These are phyloP conservation scores for Daldinia vernicosa DNA, from an alignment of 495 filamentous ascomycete genomes.

Conservation along the genomic window DNA sequence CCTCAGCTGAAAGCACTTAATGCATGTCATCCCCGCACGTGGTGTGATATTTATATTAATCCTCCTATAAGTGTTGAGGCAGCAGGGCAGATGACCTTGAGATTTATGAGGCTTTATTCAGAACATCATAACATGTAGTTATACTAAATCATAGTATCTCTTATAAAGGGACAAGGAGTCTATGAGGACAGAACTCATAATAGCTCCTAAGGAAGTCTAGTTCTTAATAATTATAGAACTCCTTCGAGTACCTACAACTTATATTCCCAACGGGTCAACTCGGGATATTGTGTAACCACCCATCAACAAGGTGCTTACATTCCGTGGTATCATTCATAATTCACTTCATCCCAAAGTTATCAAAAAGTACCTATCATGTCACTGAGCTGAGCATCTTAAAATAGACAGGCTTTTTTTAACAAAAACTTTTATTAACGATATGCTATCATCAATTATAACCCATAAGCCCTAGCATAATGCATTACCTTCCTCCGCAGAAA, in stretches of 20 bases:
- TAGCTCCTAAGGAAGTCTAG: not conserved
- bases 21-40: not conserved
- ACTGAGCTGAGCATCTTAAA: not conserved
- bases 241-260: not conserved
- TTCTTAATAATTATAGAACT: not conserved
- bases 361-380: not conserved
- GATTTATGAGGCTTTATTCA: no score
- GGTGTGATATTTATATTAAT: not conserved
- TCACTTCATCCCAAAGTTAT: no score
- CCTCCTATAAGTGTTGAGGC: no score
- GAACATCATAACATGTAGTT: not conserved
- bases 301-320: no score
- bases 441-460: not conserved
- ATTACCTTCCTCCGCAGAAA: not conserved
- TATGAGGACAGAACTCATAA: not conserved
- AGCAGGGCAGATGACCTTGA: no score
- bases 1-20: not conserved
- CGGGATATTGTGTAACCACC: no score
- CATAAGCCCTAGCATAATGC: not conserved
- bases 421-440: slow-evolving; percentile 7
- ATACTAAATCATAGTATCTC: not conserved
- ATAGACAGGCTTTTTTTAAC: not conserved
- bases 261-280: not conserved
- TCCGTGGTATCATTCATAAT: no score
- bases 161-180: not conserved